These are phyloP conservation scores for Penicillium herquei DNA, from an alignment of 495 filamentous ascomycete genomes.

Conservation along the genomic window DNA sequence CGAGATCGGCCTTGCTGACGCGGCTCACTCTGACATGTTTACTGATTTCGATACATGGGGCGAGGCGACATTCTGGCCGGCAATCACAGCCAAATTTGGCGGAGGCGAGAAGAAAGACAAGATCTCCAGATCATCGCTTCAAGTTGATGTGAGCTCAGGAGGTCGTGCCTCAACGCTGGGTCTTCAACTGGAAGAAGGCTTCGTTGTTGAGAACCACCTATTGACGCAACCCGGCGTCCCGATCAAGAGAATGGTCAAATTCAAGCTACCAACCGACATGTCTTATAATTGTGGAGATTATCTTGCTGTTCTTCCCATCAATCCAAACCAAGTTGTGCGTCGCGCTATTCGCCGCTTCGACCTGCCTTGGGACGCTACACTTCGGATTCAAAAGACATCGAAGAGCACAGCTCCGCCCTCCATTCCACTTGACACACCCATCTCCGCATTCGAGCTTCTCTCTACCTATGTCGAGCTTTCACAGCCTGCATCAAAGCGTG, in stretches of 20 bases:
- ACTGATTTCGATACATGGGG: conserved; percentile 72
- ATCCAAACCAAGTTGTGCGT: conserved; percentile 56
- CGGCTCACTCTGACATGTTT: conserved; percentile 63
- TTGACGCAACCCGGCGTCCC: conserved; percentile 56
- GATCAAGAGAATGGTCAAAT: conserved; percentile 62
- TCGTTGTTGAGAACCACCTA: conserved; percentile 52
- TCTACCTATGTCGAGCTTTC: conserved; percentile 70
- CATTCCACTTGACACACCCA: conserved; percentile 56
- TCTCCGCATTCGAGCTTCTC: conserved; percentile 61
- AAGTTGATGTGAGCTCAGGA: conserved; percentile 58
- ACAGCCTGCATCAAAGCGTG: conserved; percentile 61
- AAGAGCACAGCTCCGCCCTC: conserved; percentile 42
- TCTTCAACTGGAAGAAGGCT: conserved; percentile 63
- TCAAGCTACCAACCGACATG: conserved; percentile 64
- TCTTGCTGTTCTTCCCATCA: conserved; percentile 69
- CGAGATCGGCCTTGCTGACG: conserved; percentile 58
- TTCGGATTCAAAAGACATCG: conserved; percentile 41
- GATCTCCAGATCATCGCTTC: conserved; percentile 36
- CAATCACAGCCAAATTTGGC: conserved; percentile 49
- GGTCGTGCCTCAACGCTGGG: conserved; percentile 59
- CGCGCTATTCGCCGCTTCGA: conserved; percentile 53
- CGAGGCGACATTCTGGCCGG: conserved; percentile 63
- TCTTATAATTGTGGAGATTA: conserved; percentile 74
- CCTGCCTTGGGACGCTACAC: conserved; percentile 60
- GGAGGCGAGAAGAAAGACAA: conserved; percentile 23